phyloP scores from a whole-genome alignment of 2,329 filamentous ascomycete species.

The Cordyceps sp. region DNA sequence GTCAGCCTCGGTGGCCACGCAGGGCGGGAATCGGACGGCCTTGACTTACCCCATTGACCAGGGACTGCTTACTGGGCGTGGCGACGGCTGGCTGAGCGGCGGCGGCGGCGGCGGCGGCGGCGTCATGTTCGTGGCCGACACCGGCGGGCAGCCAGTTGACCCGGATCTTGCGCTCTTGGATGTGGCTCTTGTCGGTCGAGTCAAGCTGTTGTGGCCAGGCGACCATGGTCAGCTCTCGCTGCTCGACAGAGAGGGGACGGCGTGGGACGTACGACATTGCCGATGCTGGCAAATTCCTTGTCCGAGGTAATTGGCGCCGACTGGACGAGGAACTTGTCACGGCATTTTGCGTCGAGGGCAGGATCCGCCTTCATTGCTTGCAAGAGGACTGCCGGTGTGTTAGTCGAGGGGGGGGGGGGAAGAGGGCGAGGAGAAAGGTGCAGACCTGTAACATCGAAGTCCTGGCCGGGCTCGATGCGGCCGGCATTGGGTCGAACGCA shows the following conservation, averaged over 20 bases:
- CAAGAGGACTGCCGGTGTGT: conserved; percentile 54
- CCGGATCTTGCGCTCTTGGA: conserved; percentile 91
- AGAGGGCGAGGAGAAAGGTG: not conserved
- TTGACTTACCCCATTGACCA: conserved; percentile 23
- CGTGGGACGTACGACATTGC: conserved; percentile 53
- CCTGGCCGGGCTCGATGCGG: conserved; percentile 75
- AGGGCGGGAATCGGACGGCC: too few relatives aligned
- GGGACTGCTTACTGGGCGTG: conserved; percentile 24
- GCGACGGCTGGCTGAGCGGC: conserved; percentile 7
- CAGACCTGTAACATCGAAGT: conserved; percentile 85
- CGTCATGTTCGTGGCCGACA: conserved; percentile 16
- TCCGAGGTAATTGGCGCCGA: conserved; percentile 71
- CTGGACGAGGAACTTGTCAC: conserved; percentile 96
- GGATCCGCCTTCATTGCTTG: conserved; percentile 98
- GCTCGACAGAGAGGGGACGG: too few relatives aligned
- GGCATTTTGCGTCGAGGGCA: conserved; percentile 70
- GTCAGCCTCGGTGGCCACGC: too few relatives aligned
- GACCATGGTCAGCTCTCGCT: not conserved
- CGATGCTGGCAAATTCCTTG: conserved; percentile 68
- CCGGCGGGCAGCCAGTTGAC: conserved; percentile 66
- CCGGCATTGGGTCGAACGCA: conserved; percentile 95
- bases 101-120: conserved; percentile 4
- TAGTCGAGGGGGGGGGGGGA: conserved; percentile 2
- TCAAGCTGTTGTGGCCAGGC: too few relatives aligned
- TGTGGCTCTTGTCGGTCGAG: conserved; percentile 57